A percentile compares a stretch with the other conserved stretches of the same genome.
Evolutionary conservation across 2,329 filamentous ascomycete species (phyloP).

Genomic region (Xylariomycetidae sp.): DNA sequence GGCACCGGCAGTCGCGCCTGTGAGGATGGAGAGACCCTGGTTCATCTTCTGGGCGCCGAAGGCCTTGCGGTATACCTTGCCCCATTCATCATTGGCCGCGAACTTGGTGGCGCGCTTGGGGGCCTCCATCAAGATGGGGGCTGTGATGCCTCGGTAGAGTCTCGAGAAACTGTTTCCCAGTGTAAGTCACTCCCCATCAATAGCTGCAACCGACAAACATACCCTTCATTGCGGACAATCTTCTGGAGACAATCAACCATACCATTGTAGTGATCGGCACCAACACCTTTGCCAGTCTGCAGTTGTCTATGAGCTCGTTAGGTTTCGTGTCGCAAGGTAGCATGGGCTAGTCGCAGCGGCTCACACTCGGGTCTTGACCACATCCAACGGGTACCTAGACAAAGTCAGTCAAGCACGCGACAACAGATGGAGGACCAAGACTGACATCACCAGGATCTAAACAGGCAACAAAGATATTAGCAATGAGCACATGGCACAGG

Average conservation of each 20-base stretch:
- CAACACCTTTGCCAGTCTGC: slow-evolving; percentile 66
- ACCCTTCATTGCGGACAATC: slow-evolving; percentile 95
- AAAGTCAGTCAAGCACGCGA: slow-evolving; percentile 13
- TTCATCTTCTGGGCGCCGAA: slow-evolving; percentile 86
- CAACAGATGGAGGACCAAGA: slow-evolving; percentile 15
- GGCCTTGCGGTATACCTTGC: slow-evolving; percentile 80
- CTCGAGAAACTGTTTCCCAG: slow-evolving; percentile 62
- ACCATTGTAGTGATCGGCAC: slow-evolving; percentile 85
- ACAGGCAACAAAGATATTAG: slow-evolving; percentile 5
- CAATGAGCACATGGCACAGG: too few species aligned
- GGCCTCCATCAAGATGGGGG: slow-evolving; percentile 96
- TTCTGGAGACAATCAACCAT: slow-evolving; percentile 98
- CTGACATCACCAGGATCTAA: slow-evolving; percentile 83
- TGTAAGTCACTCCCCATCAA: slow-evolving; percentile 7
- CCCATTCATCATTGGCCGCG: slow-evolving; percentile 98
- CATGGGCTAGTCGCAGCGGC: slow-evolving; percentile 27
- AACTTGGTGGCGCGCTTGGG: slow-evolving; percentile 90
- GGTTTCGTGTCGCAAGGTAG: slow-evolving; percentile 1
- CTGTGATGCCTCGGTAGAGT: slow-evolving; percentile 90
- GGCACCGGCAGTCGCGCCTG: slow-evolving; percentile 88
- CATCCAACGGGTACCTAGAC: slow-evolving; percentile 91
- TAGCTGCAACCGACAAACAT: slow-evolving; percentile 25
- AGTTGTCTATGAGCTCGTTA: slow-evolving; percentile 59
- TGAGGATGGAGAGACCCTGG: slow-evolving; percentile 85
- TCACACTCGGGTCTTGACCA: slow-evolving; percentile 96